Evolutionary conservation across 805 yeast genomes (phyloP), one percentile per base, ranked within the genome.

Genomic region (Saccharomycopsis sp.): DNA sequence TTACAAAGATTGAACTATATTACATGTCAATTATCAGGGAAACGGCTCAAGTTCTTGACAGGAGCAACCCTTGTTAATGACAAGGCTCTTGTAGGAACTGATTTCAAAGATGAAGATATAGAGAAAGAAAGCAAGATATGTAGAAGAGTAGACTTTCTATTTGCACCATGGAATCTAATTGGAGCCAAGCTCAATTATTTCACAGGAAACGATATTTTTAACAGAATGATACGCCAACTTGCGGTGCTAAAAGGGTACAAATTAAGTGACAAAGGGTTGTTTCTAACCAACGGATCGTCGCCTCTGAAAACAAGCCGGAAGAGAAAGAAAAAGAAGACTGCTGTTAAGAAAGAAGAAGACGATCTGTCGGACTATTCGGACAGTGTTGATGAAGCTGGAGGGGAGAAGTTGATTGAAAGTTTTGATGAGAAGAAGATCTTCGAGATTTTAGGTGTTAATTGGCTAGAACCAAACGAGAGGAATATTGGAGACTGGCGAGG

Each of bases 151-250:
- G 86, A 83, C 63, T 73, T 83, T 47, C 64, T 82, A 47, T 65
- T 75, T 2, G 80, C 78, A 3, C 80, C 79, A 1, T 73, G 79
- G 72, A 59, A 65, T 1, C 73, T 75, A 35, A 63, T 72, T 7
- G 86, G 85, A 0, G 79, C 82, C 0, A 70, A 79, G 0, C 63
- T 75, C 64, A 68, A 82, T 3, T 82, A 82, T 65, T 82, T 80
- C 63, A 80, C 82, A 0, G 87, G 87, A 0, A 77, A 80, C 62
- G 78, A 76, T 58, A 68, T 73, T 23, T 80, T 82, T 66, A 82
- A 82, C 65, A 72, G 84, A 56, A 65, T 70, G 35, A 64, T 80
- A 35, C 69, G 86, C 38, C 63, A 70, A 34, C 64, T 75, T 29
- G 85, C 86, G 0, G 60, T 58, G 19, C 67, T 71, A 25, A 69